Evolutionary conservation across 2,329 filamentous ascomycete species (phyloP), one percentile per base, ranked within the genome.

Genomic region (Diaporthe eres): DNA sequence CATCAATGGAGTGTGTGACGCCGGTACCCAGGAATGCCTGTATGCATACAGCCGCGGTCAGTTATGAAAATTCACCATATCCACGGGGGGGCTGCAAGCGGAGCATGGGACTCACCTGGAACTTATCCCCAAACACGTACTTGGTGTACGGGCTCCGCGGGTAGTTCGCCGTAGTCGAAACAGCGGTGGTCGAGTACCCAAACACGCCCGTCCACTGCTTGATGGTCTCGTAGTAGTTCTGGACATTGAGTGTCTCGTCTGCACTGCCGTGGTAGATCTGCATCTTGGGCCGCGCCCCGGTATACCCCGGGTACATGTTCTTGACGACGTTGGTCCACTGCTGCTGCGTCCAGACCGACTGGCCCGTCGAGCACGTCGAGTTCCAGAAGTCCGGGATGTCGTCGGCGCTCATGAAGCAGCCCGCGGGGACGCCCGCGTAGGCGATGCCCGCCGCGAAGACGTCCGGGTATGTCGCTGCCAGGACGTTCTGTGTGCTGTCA

Each of bases 171-270:
- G 9, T 22, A 0, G 28, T 51, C 63, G 63, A 51, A 10, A 67
- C 42, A 0, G 63, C 44, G 3, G 4, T 25, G 0, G 12, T 2
- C n/a, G 63, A 19, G 31, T 39, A 82, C 12, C 87, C 88, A 72
- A 88, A 86, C 1, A 90, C 85, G 25, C 84, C 86, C 0, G 87
- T 85, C 88, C 88, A 90, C 82, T 90, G 85, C 84, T 90, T 90
- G 80, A 90, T 87, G 71, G 87, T 87, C 83, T 92, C 90, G 53
- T 88, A 80, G 80, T 89, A 90, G 82, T 91, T 91, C 78, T 86
- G 85, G 22, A 87, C 87, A 70, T 84, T 83, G 13, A 92, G 83
- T 0, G 86, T 90, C 15, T 81, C 81, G 79, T 92, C 90, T 3
- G 80, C 81, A 51, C 86, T 87, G 55, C 90, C 90, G 79, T 92